A percentile compares a stretch with the other conserved stretches of the same genome.
These are phyloP conservation scores for Sphagnum fallax DNA, from an alignment of 228 moss, liverwort and hornwort species.

Conservation along the genomic window DNA sequence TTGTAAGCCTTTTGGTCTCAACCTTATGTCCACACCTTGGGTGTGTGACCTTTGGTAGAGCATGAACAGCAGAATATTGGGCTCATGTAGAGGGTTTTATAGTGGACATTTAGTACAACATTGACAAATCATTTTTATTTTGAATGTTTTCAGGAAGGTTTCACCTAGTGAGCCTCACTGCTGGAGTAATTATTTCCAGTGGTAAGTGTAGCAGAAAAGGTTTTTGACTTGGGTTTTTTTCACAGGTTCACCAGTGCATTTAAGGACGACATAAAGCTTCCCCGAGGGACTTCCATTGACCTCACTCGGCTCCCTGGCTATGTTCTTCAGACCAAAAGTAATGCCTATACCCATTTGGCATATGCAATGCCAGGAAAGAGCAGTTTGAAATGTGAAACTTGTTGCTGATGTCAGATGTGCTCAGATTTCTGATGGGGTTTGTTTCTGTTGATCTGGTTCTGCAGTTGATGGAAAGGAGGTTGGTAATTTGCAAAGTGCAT, in stretches of 20 bases:
- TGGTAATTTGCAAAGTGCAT: conserved; percentile 68
- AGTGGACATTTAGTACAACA: neutral
- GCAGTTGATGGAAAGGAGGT: conserved; percentile 67
- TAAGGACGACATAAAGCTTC: conserved; percentile 77
- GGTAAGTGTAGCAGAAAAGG: too few relatives aligned
- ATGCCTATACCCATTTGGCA: conserved; percentile 1
- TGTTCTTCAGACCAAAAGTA: conserved; percentile 65
- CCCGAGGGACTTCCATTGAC: conserved; percentile 73
- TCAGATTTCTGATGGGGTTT: neutral
- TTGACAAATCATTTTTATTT: neutral
- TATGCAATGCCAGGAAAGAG: neutral
- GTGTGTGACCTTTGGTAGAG: neutral
- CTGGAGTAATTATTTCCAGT: too few relatives aligned
- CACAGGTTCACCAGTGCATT: conserved; percentile 72
- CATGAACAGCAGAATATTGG: neutral
- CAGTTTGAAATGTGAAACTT: neutral
- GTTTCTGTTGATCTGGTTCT: neutral
- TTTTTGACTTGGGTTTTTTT: neutral
- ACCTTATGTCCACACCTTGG: neutral
- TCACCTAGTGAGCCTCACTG: too few relatives aligned
- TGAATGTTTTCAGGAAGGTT: too few relatives aligned
- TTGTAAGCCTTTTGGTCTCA: too few relatives aligned
- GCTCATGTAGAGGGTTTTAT: neutral
- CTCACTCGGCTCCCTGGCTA: conserved; percentile 76
- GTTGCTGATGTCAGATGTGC: neutral